phyloP scores from a whole-genome alignment of 75 land plant genomes.

The Adiantum capillusveneris region DNA sequence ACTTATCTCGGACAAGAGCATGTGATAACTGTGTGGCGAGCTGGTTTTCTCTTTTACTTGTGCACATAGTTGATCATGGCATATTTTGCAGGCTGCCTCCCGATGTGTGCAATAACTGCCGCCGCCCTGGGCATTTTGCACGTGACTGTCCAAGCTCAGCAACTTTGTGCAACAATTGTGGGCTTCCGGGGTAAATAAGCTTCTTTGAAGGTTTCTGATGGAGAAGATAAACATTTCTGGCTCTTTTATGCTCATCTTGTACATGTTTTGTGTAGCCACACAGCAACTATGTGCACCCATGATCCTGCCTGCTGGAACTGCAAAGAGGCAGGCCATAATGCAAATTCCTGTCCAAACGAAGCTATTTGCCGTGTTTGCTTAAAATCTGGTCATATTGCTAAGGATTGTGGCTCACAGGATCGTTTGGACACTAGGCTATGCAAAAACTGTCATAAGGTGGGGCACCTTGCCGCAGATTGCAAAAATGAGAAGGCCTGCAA shows the following conservation, averaged over 20 bases:
- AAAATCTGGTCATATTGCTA: conserved; percentile 47
- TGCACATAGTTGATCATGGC: no score
- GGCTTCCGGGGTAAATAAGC: conserved; percentile 85
- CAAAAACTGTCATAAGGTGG: conserved; percentile 49
- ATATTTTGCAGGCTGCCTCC: conserved; percentile 7
- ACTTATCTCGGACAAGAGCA: no score
- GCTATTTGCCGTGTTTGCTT: conserved; percentile 42
- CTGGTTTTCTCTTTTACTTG: no score
- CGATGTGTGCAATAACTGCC: conserved; percentile 54
- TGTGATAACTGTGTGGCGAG: no score
- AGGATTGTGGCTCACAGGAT: conserved; percentile 33
- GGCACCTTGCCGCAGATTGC: conserved; percentile 41
- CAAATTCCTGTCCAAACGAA: conserved; percentile 46
- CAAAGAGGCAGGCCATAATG: conserved; percentile 59
- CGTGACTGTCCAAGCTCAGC: conserved; percentile 86
- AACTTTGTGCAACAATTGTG: conserved; percentile 79
- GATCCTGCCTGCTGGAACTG: conserved; percentile 78
- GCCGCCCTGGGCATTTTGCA: conserved; percentile 86
- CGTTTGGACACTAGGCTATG: conserved; percentile 31
- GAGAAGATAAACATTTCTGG: no score
- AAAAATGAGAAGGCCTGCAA: conserved; percentile 66
- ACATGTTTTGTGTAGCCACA: conserved; percentile 22
- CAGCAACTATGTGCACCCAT: conserved; percentile 34
- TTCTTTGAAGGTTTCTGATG: no score
- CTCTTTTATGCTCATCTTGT: neutral